Conservation (phyloP, 78 protist species). For the Salpingoeca rosetta region DNA sequence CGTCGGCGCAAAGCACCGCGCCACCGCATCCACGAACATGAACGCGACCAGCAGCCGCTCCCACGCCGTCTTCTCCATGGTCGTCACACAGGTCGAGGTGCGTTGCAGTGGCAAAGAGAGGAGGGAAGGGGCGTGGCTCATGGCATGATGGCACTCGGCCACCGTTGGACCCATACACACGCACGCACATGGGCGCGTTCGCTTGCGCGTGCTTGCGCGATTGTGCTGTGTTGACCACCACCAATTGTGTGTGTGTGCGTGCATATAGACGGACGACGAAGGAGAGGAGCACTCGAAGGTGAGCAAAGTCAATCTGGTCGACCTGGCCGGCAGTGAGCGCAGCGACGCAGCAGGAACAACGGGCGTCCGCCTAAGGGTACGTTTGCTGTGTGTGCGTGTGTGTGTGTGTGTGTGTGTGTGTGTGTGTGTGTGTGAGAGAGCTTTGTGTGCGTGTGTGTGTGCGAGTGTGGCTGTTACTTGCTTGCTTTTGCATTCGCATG, state of each 20-base stretch:
- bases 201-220: too few relatives aligned
- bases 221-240: too few relatives aligned
- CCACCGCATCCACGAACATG: constrained; percentile 80
- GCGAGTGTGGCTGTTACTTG: too few relatives aligned
- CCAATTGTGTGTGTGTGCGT: neutral
- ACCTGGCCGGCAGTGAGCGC: constrained; percentile 60
- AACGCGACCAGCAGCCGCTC: constrained; percentile 69
- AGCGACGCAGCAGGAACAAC: constrained; percentile 33
- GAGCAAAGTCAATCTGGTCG: constrained; percentile 32
- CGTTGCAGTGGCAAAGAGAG: neutral
- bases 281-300: constrained; percentile 5
- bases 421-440: too few relatives aligned
- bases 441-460: too few relatives aligned
- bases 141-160: too few relatives aligned
- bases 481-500: too few relatives aligned
- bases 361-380: constrained; percentile 49
- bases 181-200: too few relatives aligned
- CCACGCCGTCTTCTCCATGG: constrained; percentile 76
- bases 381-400: too few relatives aligned
- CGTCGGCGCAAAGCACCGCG: constrained; percentile 40
- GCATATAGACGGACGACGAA: neutral
- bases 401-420: too few relatives aligned
- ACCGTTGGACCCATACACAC: too few relatives aligned
- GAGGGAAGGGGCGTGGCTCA: too few relatives aligned
- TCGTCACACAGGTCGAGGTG: constrained; percentile 21